These are phyloP conservation scores for Barnettozyma salicaria DNA, from an alignment of 805 yeast genomes.

Conservation along the genomic window DNA sequence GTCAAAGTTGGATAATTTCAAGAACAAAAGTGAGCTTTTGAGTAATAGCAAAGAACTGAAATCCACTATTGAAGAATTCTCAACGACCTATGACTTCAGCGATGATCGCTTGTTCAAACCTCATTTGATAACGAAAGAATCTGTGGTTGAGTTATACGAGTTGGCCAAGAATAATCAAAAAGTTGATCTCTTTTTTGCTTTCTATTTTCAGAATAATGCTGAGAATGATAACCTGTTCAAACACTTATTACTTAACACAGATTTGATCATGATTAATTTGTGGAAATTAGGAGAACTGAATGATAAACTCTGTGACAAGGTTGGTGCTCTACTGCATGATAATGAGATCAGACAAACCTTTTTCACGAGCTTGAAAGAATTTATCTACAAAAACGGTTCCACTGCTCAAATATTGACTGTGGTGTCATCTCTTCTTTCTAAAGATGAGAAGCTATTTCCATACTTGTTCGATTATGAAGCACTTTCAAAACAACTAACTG, in stretches of 20 bases:
- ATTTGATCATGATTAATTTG: constrained; percentile 10
- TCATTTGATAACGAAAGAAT: constrained; percentile 31
- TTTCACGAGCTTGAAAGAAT: constrained; percentile 6
- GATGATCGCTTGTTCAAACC: constrained; percentile 26
- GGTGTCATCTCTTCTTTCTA: constrained; percentile 15
- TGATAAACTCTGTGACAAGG: constrained; percentile 7
- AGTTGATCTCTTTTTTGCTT: constrained; percentile 19
- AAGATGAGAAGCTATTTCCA: constrained; percentile 7
- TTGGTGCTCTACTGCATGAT: constrained; percentile 5
- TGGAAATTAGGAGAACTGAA: constrained; percentile 8
- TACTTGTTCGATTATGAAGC: constrained; percentile 2
- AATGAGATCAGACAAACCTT: constrained; percentile 10
- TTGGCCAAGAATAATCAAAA: constrained; percentile 20
- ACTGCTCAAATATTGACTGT: constrained; percentile 3
- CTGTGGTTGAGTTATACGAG: constrained; percentile 30
- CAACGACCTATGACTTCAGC: constrained; percentile 24
- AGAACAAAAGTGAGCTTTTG: constrained; percentile 22
- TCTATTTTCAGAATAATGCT: constrained; percentile 18
- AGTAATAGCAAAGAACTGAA: constrained; percentile 18
- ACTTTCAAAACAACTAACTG: constrained; percentile 22
- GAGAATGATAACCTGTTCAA: constrained; percentile 11
- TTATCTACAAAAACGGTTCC: constrained; percentile 3
- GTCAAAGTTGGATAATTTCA: constrained; percentile 29
- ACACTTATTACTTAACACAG: constrained; percentile 11
- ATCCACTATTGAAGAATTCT: constrained; percentile 20